A percentile compares a stretch with the other conserved stretches of the same genome.
Conservation (phyloP, 2,329 filamentous ascomycete genomes). For the Lizonia empirigonia region DNA sequence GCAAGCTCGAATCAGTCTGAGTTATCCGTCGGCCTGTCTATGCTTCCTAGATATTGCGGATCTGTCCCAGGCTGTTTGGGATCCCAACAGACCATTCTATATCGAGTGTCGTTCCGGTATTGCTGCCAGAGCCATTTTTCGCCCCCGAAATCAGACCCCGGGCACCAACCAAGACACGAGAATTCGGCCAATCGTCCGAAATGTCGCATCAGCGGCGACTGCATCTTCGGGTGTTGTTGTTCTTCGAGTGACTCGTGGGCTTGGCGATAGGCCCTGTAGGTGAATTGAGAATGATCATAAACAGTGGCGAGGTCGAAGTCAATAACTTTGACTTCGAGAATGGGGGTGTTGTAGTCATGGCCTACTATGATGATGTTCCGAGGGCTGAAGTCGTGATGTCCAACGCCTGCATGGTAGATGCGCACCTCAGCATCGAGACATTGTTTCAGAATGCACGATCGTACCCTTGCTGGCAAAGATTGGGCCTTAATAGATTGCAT, state of each 20-base stretch:
- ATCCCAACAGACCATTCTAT: background rate
- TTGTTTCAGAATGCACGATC: background rate
- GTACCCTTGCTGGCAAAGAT: background rate
- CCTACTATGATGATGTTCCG: constrained; percentile 18
- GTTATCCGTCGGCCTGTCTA: background rate
- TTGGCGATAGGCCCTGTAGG: no score
- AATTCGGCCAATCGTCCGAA: no score
- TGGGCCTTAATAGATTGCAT: background rate
- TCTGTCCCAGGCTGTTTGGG: background rate
- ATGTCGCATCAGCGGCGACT: no score
- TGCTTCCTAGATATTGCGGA: background rate
- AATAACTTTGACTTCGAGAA: background rate
- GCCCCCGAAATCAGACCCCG: background rate
- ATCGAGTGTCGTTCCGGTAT: background rate
- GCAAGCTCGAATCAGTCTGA: no score
- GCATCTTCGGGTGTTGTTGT: no score
- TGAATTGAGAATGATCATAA: background rate
- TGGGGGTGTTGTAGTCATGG: background rate
- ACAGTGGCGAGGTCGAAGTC: background rate
- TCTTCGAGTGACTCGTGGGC: no score
- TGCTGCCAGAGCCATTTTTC: background rate
- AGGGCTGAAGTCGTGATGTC: constrained; percentile 11
- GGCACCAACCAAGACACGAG: no score
- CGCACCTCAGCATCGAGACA: background rate
- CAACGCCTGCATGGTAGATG: constrained; percentile 2